A percentile compares a stretch with the other conserved stretches of the same genome.
These are phyloP conservation scores for Epichloe gansuensis DNA, from an alignment of 2,329 filamentous ascomycete genomes.

Conservation along the genomic window DNA sequence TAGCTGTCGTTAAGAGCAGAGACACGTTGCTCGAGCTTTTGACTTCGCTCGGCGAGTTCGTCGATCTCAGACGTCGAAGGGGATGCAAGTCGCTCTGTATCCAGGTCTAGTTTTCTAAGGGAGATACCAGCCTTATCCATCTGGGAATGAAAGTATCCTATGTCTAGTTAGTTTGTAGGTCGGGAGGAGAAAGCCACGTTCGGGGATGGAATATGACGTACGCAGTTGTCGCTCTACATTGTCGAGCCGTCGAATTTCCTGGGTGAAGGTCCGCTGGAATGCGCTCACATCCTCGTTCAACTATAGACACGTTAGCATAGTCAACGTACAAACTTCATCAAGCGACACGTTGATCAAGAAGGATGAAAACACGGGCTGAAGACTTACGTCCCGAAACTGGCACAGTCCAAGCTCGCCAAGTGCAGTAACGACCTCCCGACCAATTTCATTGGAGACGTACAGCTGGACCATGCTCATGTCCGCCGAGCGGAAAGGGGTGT, in stretches of 20 bases:
- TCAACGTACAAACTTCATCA: background rate
- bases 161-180: constrained; percentile 17
- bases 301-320: constrained; percentile 32
- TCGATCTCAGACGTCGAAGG: constrained; percentile 93
- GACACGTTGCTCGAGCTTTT: constrained; percentile 84
- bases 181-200: constrained; percentile 2
- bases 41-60: constrained; percentile 82
- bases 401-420: constrained; percentile 92
- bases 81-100: constrained; percentile 72
- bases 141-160: constrained; percentile 86
- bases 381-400: constrained; percentile 87
- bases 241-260: constrained; percentile 92
- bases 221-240: constrained; percentile 96
- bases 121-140: constrained; percentile 88
- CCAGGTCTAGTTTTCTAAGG: constrained; percentile 83
- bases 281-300: constrained; percentile 87
- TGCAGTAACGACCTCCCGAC: constrained; percentile 91
- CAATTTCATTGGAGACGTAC: constrained; percentile 98
- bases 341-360: background rate
- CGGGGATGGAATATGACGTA: constrained; percentile 35
- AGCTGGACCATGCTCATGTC: constrained; percentile 99
- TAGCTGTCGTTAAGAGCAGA: constrained; percentile 94
- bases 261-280: constrained; percentile 94
- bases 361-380: constrained; percentile 3
- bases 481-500: constrained; percentile 99